phyloP scores from a whole-genome alignment of 2,329 filamentous ascomycete genomes.

The Helicocarpus griseus region DNA sequence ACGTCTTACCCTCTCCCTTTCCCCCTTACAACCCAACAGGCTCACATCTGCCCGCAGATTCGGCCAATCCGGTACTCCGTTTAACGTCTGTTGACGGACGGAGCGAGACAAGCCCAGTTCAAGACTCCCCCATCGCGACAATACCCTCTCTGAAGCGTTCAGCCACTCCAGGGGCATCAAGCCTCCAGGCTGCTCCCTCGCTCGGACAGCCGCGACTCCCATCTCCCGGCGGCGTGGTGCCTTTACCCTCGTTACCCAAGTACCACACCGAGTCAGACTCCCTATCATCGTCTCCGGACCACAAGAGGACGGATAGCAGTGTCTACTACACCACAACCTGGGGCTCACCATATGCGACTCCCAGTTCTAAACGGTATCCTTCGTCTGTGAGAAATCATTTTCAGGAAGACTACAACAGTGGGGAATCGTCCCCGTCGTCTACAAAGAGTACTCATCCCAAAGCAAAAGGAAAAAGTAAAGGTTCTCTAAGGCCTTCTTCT shows the following conservation, averaged over 20 bases:
- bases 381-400: constrained; percentile 20
- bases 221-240: neutral
- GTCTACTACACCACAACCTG: constrained; percentile 67
- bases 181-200: constrained; percentile 26
- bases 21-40: constrained; percentile 22
- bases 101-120: constrained; percentile 20
- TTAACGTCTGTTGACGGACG: constrained; percentile 22
- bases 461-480: neutral
- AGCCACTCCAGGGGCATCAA: constrained; percentile 28
- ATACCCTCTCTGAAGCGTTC: constrained; percentile 24
- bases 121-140: constrained; percentile 22
- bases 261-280: constrained; percentile 27
- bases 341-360: constrained; percentile 79
- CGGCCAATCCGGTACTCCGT: constrained; percentile 28
- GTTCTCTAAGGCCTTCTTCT: constrained; percentile 9
- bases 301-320: constrained; percentile 38
- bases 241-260: constrained; percentile 18
- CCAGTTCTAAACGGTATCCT: constrained; percentile 38
- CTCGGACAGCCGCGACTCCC: constrained; percentile 18
- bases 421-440: constrained; percentile 15
- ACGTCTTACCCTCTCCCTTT: neutral
- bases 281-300: constrained; percentile 29
- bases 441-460: constrained; percentile 8
- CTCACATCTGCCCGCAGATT: constrained; percentile 28
- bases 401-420: neutral